Base-by-base conservation (phyloP, 495 filamentous ascomycete species). In the Lasiosphaeris hirsuta region DNA sequence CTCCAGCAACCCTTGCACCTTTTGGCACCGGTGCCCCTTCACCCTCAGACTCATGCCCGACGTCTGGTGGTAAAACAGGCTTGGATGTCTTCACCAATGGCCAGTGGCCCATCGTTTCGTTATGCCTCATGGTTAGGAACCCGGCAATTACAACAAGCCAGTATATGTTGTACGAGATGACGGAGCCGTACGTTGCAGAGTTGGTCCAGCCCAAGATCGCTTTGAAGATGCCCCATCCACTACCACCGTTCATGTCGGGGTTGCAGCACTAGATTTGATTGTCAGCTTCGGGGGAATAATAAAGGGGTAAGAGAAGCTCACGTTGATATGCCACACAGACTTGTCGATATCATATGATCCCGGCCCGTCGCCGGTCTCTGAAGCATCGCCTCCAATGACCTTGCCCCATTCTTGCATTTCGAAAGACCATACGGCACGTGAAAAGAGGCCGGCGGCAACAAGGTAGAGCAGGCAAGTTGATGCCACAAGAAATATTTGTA, bases 191-290 rank as follows among this genome's bases (percentile, higher is more conserved):
- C 0, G 90, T 93, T 1, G 90, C 92, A 0, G 88, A 89, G 71
- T 96, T 96, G 56, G 85, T 83, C 92, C 92, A 97, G 18, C 92
- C 92, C 8, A 90, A 68, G 48, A 85, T 72, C 14, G 89, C 84
- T 59, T 93, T 95, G 78, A 96, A 95, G 65, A 96, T 83, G 43
- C 90, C 91, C 92, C 92, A 97, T 19, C 90, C 90, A 43, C 83
- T 84, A 14, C 89, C 90, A 35, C 88, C 89, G 51, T 85, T 84
- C 13, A 87, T 46, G 17, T 76, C 70, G 0, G 91, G 84, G 53
- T 81, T 92, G 69, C 90, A 95, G 75, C 89, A 96, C 84, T 87
- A 30, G 54, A 4, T 10, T 10, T 11, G 4, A 52, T 19, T 23
- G 56, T 52, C 23, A 58, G 15, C 46, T 47, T 42, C 43, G 30